Evolutionary conservation across 164 flowering plant species (phyloP).

Genomic region (Pachysandra terminalis): DNA sequence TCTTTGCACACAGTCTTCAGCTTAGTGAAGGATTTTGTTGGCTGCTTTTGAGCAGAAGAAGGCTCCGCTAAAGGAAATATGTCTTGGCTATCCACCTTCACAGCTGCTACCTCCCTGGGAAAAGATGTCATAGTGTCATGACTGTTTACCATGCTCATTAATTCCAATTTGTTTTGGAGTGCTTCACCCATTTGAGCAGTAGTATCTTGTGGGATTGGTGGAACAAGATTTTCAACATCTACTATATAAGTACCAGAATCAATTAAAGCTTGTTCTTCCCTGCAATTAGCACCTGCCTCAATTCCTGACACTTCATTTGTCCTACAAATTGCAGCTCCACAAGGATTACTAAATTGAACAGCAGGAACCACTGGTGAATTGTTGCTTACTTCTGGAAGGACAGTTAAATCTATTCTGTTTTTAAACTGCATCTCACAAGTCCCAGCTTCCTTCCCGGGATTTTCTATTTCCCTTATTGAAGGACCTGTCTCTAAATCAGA

Average conservation of each 20-base stretch:
- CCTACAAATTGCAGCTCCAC: conserved; percentile 2
- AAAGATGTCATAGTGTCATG: background rate
- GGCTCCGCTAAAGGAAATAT: conserved; percentile 12
- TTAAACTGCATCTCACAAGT: conserved; percentile 2
- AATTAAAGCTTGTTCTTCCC: conserved; percentile 1
- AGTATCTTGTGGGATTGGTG: background rate
- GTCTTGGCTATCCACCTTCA: conserved; percentile 6
- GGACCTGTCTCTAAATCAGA: background rate
- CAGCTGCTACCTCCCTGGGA: conserved; percentile 9
- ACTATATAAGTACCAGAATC: conserved; percentile 8
- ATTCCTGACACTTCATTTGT: background rate
- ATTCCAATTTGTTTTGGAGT: background rate
- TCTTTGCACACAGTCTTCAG: conserved; percentile 9
- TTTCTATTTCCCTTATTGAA: conserved; percentile 2
- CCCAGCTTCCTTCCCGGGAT: conserved; percentile 5
- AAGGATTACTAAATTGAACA: conserved; percentile 1
- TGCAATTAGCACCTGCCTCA: background rate
- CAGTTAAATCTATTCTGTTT: background rate
- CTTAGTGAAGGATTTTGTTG: conserved; percentile 12
- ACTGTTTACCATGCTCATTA: background rate
- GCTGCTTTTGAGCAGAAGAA: conserved; percentile 9
- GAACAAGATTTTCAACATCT: conserved; percentile 1
- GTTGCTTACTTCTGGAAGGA: conserved; percentile 5
- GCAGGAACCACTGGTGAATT: conserved; percentile 10
- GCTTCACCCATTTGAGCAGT: conserved; percentile 3